These are phyloP conservation scores for Epichloe uncinata DNA, from an alignment of 2,329 filamentous ascomycete species.

Conservation along the genomic window DNA sequence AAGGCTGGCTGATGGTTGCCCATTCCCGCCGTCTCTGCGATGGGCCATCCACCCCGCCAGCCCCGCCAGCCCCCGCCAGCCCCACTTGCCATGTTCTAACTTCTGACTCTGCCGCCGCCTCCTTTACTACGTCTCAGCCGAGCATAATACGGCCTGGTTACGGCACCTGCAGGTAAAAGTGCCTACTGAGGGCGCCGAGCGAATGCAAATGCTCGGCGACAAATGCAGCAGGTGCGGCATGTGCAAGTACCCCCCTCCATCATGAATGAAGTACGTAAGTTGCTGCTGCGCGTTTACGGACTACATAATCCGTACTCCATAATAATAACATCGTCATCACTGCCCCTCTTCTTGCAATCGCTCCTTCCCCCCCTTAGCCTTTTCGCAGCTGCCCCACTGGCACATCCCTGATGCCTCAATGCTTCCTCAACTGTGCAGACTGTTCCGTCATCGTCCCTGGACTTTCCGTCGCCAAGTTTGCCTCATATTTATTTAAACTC, in stretches of 20 bases:
- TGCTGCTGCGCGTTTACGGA: not conserved
- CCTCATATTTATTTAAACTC: conserved; percentile 3
- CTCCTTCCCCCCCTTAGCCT: not conserved
- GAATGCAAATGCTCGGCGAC: not conserved
- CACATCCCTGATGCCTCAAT: not conserved
- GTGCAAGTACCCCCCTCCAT: not conserved
- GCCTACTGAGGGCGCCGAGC: not conserved
- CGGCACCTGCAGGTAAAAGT: not conserved
- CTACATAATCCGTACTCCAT: not conserved
- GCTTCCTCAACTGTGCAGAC: not conserved
- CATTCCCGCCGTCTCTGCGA: not conserved
- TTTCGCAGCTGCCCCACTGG: not conserved
- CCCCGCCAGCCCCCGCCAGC: too few relatives aligned
- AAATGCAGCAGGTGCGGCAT: not conserved
- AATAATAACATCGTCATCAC: not conserved
- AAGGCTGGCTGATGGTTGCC: not conserved
- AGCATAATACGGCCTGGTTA: not conserved
- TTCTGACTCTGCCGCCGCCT: not conserved
- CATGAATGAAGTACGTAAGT: not conserved
- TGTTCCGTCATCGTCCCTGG: conserved; percentile 4
- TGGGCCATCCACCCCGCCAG: not conserved
- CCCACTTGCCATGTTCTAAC: not conserved
- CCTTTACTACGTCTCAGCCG: not conserved
- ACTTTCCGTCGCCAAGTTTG: not conserved
- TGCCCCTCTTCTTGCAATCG: not conserved